Base-by-base conservation (phyloP, 768 basidiomycete species). In the Lentinula sp. region DNA sequence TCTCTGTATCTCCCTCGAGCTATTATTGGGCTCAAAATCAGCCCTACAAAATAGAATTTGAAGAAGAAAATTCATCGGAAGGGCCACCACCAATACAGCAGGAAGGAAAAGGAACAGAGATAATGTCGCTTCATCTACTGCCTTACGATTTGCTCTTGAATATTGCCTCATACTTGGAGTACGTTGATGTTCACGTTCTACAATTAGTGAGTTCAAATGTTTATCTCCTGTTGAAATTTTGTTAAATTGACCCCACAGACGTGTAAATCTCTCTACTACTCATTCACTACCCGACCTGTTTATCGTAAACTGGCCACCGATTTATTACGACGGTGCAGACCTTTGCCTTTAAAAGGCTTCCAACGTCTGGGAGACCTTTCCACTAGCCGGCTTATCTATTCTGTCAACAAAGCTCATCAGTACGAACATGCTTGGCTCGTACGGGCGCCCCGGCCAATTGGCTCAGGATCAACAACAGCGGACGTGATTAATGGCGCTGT, bases 91-190 rank as follows among this genome's bases (percentile, higher is more conserved):
- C 37, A 8, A 13, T 28, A 21, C 57, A 43, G 45, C 57, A n/a
- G 57, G 50, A 34, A 34, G 32, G 28, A 42, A 18, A 34, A 51
- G 34, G 28, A 37, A 43, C 32, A 13, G 57, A 46, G 39, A 49
- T 35, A 21, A 60, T 60, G 59, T 40, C 73, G 11, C 68, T 80
- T 55, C 69, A 71, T 62, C 76, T 74, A 4, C 75, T 90, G 18
- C 88, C 88, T 0, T 88, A 88, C 70, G 88, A 90, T 74, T 75
- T 89, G 18, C 69, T 90, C 48, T 78, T 89, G 60, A 85, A 86
- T 74, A 82, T 90, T 69, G 81, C 85, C 4, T 78, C 77, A 46
- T 82, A 84, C 71, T 79, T 89, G 35, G 78, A 85, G 64, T 72
- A 86, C 65, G 73, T 71, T 50, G 88, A 89, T 70, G 76, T 89